Base-by-base conservation (phyloP, 2,329 filamentous ascomycete species). In the Fusarium hainanense region DNA sequence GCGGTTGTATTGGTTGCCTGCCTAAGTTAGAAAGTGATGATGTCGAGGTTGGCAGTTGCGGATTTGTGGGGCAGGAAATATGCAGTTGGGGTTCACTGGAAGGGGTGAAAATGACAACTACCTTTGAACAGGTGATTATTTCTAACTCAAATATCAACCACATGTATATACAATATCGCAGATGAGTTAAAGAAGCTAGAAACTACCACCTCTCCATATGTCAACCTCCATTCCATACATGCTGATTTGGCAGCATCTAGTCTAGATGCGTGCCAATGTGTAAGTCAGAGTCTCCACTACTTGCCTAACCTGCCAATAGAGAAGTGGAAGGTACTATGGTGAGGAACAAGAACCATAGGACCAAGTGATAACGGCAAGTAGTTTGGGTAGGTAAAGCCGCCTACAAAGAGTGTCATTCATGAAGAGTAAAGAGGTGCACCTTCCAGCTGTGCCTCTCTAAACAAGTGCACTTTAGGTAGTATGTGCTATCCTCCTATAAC, bases 41-140 rank as follows among this genome's bases (percentile, higher is more conserved):
- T 61, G 69, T 40, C 46, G 54, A 58, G 27, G 58, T 52, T 66
- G 54, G 30, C 20, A 60, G 48, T 52, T 51, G 58, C 20, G 44
- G 50, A 63, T 40, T 57, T 70, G 66, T 69, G 66, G 66, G 66
- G 66, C 60, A 27, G 18, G 23, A 44, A 27, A 57, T 44, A 49
- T 20, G 20, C n/a, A 28, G 32, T 41, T 41, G 21, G 21, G 3
- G 13, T 32, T 48, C 27, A 62, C 58, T 25, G 52, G 12, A 13
- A 30, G 20, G n/a, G 7, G 20, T 30, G 25, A 41, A 32, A 40
- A 37, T 27, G 18, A 52, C 18, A 11, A 52, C 5, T 37, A 16
- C 37, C 34, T 37, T 37, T 37, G 18, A n/a, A 6, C 4, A 7
- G 34, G 34, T 18, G 34, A n/a, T n/a, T 4, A n/a, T n/a, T 28